These are phyloP conservation scores for Pseudogymnoascus sp. DNA, from an alignment of 2,329 filamentous ascomycete species.

Conservation along the genomic window DNA sequence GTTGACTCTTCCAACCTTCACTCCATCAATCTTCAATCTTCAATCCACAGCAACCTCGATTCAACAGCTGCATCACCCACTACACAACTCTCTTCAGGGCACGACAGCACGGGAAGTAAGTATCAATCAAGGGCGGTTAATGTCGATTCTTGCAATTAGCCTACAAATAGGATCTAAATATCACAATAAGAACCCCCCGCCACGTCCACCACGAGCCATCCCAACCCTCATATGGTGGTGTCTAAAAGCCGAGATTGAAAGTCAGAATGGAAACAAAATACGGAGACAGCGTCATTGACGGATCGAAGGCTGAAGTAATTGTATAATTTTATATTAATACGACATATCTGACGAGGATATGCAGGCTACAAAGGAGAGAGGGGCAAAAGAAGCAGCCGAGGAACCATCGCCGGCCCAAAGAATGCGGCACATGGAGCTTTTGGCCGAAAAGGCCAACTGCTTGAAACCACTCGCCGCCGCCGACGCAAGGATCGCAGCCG, in stretches of 20 bases:
- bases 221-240: background rate
- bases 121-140: background rate
- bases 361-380: background rate
- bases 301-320: background rate
- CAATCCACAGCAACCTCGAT: background rate
- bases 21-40: background rate
- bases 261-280: background rate
- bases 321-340: background rate
- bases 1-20: background rate
- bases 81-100: background rate
- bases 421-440: background rate
- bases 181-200: background rate
- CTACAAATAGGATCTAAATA: background rate
- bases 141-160: background rate
- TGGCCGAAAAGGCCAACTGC: background rate
- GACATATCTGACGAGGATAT: background rate
- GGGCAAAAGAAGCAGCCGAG: background rate
- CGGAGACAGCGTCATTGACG: background rate
- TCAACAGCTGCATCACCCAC: background rate
- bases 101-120: background rate
- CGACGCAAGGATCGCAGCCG: background rate
- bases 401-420: background rate
- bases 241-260: background rate
- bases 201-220: background rate
- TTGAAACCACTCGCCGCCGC: background rate